These are phyloP conservation scores for Raphanus hybrid DNA, from an alignment of 441 rosid genomes.

Conservation along the genomic window DNA sequence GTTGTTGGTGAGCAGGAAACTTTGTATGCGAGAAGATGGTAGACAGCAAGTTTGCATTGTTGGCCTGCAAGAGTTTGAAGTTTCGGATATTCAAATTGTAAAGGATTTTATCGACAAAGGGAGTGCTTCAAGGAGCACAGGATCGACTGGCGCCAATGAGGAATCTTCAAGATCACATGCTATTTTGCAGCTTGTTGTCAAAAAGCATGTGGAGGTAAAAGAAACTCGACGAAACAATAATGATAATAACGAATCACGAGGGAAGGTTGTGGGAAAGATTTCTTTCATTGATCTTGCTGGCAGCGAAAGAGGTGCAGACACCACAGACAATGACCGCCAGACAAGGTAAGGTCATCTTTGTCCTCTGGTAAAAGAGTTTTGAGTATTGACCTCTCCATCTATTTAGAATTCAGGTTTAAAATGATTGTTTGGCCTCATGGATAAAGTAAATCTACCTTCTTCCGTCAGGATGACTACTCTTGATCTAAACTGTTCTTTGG, in stretches of 20 bases:
- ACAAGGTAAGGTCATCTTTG: slow-evolving; percentile 62
- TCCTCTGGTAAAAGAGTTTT: background rate
- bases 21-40: slow-evolving; percentile 99
- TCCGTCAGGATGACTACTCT: slow-evolving; percentile 3
- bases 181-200: slow-evolving; percentile 89
- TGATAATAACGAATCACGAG: slow-evolving; percentile 80
- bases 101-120: slow-evolving; percentile 96
- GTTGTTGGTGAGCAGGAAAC: slow-evolving; percentile 68
- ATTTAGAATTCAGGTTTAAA: background rate
- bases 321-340: slow-evolving; percentile 97
- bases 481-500: slow-evolving; percentile 7
- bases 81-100: slow-evolving; percentile 89
- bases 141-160: slow-evolving; percentile 99
- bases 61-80: slow-evolving; percentile 97
- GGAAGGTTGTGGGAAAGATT: slow-evolving; percentile 93
- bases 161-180: slow-evolving; percentile 99
- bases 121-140: slow-evolving; percentile 93
- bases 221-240: slow-evolving; percentile 83
- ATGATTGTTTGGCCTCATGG: background rate
- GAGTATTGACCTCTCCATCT: background rate
- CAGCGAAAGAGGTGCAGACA: slow-evolving; percentile 99
- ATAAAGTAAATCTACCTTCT: background rate
- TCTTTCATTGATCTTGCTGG: slow-evolving; percentile 99
- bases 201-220: slow-evolving; percentile 88
- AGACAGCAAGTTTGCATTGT: slow-evolving; percentile 99